Evolutionary conservation across 2,329 filamentous ascomycete genomes (phyloP).

Genomic region (Calonectria leucothoes): DNA sequence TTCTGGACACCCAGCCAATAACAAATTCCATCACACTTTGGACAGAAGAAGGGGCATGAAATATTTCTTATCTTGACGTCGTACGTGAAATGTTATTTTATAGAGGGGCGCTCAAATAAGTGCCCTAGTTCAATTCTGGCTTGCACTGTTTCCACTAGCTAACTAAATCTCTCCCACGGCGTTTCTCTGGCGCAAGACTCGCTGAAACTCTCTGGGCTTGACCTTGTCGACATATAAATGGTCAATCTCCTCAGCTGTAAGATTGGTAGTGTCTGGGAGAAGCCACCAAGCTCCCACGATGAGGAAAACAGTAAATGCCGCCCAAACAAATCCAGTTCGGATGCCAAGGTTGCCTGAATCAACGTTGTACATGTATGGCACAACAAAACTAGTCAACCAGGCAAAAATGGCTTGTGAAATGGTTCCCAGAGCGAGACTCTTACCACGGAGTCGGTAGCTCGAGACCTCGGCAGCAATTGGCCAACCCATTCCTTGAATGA

Average conservation of each 20-base stretch:
- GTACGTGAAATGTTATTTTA: not conserved
- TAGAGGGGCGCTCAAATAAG: not conserved
- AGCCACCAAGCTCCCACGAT: slow-evolving; percentile 10
- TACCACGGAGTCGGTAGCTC: slow-evolving; percentile 16
- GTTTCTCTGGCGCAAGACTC: not conserved
- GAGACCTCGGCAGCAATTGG: slow-evolving; percentile 20
- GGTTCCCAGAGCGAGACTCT: slow-evolving; percentile 14
- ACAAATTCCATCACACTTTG: not conserved
- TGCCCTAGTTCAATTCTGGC: not conserved
- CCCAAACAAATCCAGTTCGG: slow-evolving; percentile 20
- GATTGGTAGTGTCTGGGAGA: slow-evolving; percentile 13
- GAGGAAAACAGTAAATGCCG: slow-evolving; percentile 7
- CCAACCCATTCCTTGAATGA: slow-evolving; percentile 21
- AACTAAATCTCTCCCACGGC: not conserved
- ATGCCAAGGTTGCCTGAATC: slow-evolving; percentile 17
- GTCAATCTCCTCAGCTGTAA: slow-evolving; percentile 22
- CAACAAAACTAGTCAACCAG: slow-evolving; percentile 15
- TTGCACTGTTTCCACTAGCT: too few relatives aligned
- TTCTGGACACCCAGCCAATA: not conserved
- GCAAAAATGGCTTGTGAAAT: slow-evolving; percentile 11
- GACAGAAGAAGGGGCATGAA: not conserved
- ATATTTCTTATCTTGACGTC: not conserved
- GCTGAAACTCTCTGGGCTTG: slow-evolving; percentile 18
- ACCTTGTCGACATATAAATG: slow-evolving; percentile 7
- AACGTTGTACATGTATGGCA: slow-evolving; percentile 22